Evolutionary conservation across 768 basidiomycete species (phyloP), one percentile per base, ranked within the genome.

Genomic region (Termitomyces sp.): DNA sequence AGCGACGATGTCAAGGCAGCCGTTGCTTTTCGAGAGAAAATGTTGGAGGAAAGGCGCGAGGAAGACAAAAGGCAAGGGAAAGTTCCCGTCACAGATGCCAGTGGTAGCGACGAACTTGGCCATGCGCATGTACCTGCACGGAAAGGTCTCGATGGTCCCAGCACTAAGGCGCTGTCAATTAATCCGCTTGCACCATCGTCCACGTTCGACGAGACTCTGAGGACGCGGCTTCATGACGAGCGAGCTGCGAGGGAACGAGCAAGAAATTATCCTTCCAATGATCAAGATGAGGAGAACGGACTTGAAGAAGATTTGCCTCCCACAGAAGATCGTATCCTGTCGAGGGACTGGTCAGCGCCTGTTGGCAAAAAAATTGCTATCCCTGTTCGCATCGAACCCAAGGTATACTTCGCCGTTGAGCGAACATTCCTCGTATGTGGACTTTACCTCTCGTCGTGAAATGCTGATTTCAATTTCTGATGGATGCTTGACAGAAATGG

Each of bases 341-440:
- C 78, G 51, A 76, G 86, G 53, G 80, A 82, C 56, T 91, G 87
- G 85, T 74, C 68, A 24, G 96, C 95, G 1, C 89, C 91, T 0
- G 71, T 78, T 41, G 95, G 95, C 11, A 98, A 98, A 76, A 79
- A 81, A 60, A 95, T 99, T 55, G 83, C 93, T 0, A 84, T 98
- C 2, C 94, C 96, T 24, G 88, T 99, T n/a, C 82, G 97, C 52
- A 82, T 99, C 45, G 97, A 99, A 69, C 97, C 97, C 28, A 99
- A 99, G 73, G 94, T 97, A 3, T 96, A 95, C 66, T 99, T 98
- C 68, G 97, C 97, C 6, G 86, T 88, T 37, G 95, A 98, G 70
- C 79, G 96, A 58, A 98, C 95, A 14, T 96, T 94, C 79, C 68
- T 95, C 71, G 93, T 91, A 68, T 71, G 92, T 77, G 24, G 55